Evolutionary conservation across 2,329 filamentous ascomycete species (phyloP).

Genomic region (Paecilomyces dactylethromorphus): DNA sequence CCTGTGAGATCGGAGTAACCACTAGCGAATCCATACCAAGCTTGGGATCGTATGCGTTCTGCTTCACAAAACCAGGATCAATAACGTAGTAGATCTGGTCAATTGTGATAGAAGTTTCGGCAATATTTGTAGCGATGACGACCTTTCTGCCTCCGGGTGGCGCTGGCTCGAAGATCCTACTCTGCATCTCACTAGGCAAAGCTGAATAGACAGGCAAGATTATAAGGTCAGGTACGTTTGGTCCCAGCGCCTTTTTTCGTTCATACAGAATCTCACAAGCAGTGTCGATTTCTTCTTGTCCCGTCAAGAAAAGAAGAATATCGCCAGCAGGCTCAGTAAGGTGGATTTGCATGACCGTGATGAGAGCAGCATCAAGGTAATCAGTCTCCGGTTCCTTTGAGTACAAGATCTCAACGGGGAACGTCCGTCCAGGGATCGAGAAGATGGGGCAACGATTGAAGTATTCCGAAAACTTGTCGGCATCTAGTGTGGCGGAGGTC

Average conservation of each 20-base stretch:
- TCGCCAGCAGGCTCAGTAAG: conserved; percentile 86
- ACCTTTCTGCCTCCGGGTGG: conserved; percentile 83
- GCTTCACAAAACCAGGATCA: conserved; percentile 95
- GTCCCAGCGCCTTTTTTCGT: conserved; percentile 90
- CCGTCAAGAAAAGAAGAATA: conserved; percentile 93
- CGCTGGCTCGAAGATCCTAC: conserved; percentile 87
- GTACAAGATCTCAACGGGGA: conserved; percentile 93
- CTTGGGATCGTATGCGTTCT: conserved; percentile 94
- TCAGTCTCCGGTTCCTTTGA: conserved; percentile 91
- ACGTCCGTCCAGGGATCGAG: conserved; percentile 90
- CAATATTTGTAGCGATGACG: conserved; percentile 96
- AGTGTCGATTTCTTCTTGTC: conserved; percentile 96
- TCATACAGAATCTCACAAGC: conserved; percentile 88
- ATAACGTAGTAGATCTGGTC: conserved; percentile 97
- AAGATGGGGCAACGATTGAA: conserved; percentile 97
- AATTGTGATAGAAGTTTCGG: conserved; percentile 95
- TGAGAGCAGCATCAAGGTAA: conserved; percentile 88
- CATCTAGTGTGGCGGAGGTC: conserved; percentile 91
- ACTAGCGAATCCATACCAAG: conserved; percentile 96
- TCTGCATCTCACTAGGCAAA: conserved; percentile 88
- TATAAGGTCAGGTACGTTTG: conserved; percentile 82
- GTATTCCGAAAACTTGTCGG: conserved; percentile 94
- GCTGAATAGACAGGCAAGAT: conserved; percentile 96
- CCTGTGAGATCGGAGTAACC: conserved; percentile 92
- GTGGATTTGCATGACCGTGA: conserved; percentile 98